Evolutionary conservation across 2,329 filamentous ascomycete species (phyloP).

Genomic region (Chrysoporthe puriensis): DNA sequence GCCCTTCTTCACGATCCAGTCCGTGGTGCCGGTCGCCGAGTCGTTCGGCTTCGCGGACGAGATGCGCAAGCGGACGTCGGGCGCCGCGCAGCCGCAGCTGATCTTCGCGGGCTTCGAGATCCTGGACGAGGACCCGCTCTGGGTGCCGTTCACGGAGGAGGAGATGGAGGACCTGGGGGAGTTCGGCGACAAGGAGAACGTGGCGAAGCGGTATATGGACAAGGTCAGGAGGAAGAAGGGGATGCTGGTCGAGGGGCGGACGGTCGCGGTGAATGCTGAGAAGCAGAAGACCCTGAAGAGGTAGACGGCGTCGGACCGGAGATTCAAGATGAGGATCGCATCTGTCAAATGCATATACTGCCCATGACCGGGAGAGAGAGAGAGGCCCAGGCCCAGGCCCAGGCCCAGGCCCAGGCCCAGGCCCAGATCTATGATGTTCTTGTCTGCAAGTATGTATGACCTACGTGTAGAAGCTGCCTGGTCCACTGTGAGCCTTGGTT

Average conservation of each 20-base stretch:
- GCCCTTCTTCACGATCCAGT: constrained; percentile 92
- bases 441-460: no score
- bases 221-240: constrained; percentile 85
- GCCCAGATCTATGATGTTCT: no score
- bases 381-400: no score
- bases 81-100: constrained; percentile 88
- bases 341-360: no score
- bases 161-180: constrained; percentile 96
- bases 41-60: constrained; percentile 96
- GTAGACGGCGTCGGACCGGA: constrained; percentile 37
- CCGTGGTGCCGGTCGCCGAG: constrained; percentile 87
- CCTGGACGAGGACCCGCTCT: constrained; percentile 94
- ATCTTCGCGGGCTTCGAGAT: constrained; percentile 93
- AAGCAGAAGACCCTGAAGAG: constrained; percentile 79
- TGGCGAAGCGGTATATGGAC: constrained; percentile 96
- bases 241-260: constrained; percentile 76
- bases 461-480: no score
- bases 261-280: constrained; percentile 83
- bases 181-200: constrained; percentile 90
- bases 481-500: no score
- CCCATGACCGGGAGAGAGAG: no score
- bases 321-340: no score
- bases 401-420: no score
- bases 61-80: constrained; percentile 91
- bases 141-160: constrained; percentile 96